Evolutionary conservation across 2,329 filamentous ascomycete species (phyloP), one percentile per base, ranked within the genome.

Genomic region (Tolypocladium tundrense): DNA sequence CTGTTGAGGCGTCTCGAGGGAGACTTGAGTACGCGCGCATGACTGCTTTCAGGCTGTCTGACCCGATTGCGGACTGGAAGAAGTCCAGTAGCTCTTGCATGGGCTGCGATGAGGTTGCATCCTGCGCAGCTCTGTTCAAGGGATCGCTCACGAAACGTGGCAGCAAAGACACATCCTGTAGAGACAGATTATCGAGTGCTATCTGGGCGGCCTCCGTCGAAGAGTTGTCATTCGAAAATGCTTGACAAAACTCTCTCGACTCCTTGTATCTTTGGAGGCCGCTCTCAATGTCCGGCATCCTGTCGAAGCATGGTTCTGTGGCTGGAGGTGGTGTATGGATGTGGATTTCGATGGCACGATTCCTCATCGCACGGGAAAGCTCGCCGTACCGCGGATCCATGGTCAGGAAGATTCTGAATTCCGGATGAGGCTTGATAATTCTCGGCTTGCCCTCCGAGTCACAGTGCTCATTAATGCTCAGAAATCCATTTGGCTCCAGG

Each of bases 401-500:
- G 0, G 93, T 97, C 69, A 99, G 77, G 72, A 99, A 97, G 24
- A 99, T 85, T 58, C 93, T 83, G 73, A 99, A 99, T 60, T 91
- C 83, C 0, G 88, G 81, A 74, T 97, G 92, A 16, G 94, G 92
- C 58, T 75, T 83, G 54, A 99, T 83, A 41, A 95, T 75, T 58
- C 90, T 84, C 13, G 92, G 88, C 65, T 90, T 86, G 39, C 93
- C 93, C 67, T 93, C 86, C 11, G 85, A 82, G 14, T 86, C 89
- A 58, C 90, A 91, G 69, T 97, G 92, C 70, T 99, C 94, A 66
- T 97, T 97, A 69, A 99, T 88, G 65, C 90, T 91, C 27, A 99
- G 77, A 61, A 85, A 86, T 1, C 94, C 94, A 66, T 92, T 87
- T 0, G 91, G 92, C 69, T 99, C 94, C 9, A 97, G 86, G 10